A percentile compares a stretch with the other conserved stretches of the same genome.
Evolutionary conservation across 148 eudicot species (phyloP).

Genomic region (Vaccinium myrtillus): DNA sequence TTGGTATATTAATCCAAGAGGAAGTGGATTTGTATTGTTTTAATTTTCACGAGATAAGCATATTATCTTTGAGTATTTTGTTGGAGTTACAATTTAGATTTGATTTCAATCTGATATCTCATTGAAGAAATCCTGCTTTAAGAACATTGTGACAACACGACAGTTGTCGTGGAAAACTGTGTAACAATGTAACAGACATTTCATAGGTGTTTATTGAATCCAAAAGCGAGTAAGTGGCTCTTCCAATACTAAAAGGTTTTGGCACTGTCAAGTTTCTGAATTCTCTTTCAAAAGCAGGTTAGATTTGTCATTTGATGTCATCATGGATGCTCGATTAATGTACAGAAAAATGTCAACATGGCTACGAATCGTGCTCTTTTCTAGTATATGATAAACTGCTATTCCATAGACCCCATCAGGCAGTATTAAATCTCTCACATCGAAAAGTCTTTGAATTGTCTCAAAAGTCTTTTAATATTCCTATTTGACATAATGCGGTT

Average conservation of each 20-base stretch:
- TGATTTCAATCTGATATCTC: too few relatives aligned
- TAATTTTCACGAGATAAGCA: too few relatives aligned
- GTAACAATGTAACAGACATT: not conserved
- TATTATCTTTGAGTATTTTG: too few relatives aligned
- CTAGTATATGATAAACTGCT: not conserved
- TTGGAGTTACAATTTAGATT: too few relatives aligned
- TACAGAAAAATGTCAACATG: not conserved
- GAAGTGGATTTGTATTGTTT: too few relatives aligned
- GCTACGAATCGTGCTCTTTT: not conserved
- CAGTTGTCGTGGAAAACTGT: too few relatives aligned
- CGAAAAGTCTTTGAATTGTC: not conserved
- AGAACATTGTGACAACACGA: too few relatives aligned
- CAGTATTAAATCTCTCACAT: not conserved
- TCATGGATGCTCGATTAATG: not conserved
- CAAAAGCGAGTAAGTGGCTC: not conserved
- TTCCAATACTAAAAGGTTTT: not conserved
- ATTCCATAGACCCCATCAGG: not conserved
- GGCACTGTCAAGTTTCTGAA: not conserved
- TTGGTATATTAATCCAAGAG: too few relatives aligned
- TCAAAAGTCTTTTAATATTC: not conserved
- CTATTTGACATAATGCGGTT: not conserved
- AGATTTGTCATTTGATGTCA: not conserved
- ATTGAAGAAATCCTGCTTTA: too few relatives aligned
- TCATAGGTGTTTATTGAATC: not conserved
- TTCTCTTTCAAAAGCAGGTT: not conserved